Evolutionary conservation across 257 asterid genomes (phyloP).

Genomic region (Solanum pinnatisectum): DNA sequence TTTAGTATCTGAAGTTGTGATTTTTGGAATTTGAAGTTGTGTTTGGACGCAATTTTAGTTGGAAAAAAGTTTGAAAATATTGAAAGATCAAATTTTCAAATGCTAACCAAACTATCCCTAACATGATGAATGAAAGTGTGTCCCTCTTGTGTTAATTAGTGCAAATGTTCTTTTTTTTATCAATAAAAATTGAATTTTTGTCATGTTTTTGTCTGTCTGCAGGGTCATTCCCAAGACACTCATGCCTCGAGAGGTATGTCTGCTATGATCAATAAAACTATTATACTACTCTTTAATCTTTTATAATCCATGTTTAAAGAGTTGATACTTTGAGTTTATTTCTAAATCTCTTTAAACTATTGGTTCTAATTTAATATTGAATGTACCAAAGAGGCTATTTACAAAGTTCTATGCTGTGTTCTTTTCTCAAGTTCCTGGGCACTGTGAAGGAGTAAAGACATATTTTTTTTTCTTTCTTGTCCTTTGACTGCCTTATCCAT

Average conservation of each 20-base stretch:
- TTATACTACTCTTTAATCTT: background rate
- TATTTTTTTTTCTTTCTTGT: constrained; percentile 1
- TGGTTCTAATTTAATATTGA: background rate
- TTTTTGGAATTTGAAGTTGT: background rate
- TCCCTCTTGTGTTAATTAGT: background rate
- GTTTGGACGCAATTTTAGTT: background rate
- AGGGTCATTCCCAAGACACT: constrained; percentile 99
- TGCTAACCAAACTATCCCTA: background rate
- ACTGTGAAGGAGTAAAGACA: background rate
- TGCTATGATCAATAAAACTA: constrained; percentile 21
- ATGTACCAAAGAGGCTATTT: background rate
- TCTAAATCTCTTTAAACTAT: background rate
- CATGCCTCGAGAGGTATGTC: constrained; percentile 98
- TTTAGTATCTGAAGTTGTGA: background rate
- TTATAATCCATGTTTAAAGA: background rate
- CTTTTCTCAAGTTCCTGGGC: background rate
- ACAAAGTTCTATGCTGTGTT: background rate
- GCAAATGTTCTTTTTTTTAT: background rate
- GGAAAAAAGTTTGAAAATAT: background rate
- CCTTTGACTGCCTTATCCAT: constrained; percentile 38
- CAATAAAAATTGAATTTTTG: constrained; percentile 29
- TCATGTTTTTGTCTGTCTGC: constrained; percentile 59
- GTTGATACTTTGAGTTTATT: background rate
- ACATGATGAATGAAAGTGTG: background rate
- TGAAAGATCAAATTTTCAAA: background rate